A percentile compares a stretch with the other conserved stretches of the same genome.
Evolutionary conservation across 2,329 filamentous ascomycete species (phyloP).

Genomic region (Monilinia aucupariae): DNA sequence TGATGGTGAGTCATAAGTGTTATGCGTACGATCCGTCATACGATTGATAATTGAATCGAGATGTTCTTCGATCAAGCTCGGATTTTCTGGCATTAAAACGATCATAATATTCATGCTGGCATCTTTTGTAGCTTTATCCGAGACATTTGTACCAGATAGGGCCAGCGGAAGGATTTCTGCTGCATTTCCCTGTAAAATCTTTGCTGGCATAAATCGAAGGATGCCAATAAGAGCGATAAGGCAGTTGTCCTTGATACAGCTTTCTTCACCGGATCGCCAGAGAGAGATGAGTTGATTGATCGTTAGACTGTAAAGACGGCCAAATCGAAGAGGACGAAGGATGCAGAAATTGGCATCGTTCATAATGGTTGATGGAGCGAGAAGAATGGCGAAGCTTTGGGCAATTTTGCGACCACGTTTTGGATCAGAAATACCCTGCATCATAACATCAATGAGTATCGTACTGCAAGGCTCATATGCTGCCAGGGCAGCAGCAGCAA

Average conservation of each 20-base stretch:
- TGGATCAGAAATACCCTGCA: constrained; percentile 22
- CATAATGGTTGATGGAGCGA: constrained; percentile 29
- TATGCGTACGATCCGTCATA: constrained; percentile 30
- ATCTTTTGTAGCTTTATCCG: constrained; percentile 28
- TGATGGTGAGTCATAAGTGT: constrained; percentile 30
- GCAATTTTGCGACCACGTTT: constrained; percentile 25
- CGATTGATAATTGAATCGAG: constrained; percentile 31
- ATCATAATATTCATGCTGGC: constrained; percentile 27
- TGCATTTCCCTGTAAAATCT: constrained; percentile 19
- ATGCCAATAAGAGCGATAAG: constrained; percentile 32
- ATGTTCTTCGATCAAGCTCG: constrained; percentile 26
- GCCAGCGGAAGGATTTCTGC: constrained; percentile 24
- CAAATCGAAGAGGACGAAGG: constrained; percentile 29
- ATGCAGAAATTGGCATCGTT: constrained; percentile 31
- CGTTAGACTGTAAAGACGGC: constrained; percentile 23
- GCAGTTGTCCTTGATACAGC: constrained; percentile 24
- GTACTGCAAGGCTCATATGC: constrained; percentile 23
- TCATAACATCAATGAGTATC: constrained; percentile 26
- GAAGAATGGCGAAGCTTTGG: constrained; percentile 30
- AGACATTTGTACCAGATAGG: constrained; percentile 28
- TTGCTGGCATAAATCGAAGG: constrained; percentile 26
- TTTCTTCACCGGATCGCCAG: constrained; percentile 19
- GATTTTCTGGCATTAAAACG: constrained; percentile 22
- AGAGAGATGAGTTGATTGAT: constrained; percentile 20
- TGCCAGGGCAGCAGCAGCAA: constrained; percentile 28